Evolutionary conservation across 768 basidiomycete genomes (phyloP).

Genomic region (Phylloporus scabripes): DNA sequence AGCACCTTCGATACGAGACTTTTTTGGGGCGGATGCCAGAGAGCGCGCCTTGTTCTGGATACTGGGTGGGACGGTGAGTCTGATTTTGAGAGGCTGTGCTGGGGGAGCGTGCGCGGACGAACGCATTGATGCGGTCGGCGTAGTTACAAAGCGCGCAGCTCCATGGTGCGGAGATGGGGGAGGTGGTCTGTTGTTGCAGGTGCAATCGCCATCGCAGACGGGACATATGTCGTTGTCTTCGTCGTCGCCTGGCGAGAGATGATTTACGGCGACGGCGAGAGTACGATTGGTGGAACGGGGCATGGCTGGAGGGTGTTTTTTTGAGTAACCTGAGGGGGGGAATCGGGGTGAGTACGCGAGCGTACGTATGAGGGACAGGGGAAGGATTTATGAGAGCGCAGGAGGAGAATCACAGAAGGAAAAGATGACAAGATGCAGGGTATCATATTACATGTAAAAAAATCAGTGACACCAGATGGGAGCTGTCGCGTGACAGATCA

Average conservation of each 20-base stretch:
- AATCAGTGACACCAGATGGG: slow-evolving; percentile 29
- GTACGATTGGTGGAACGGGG: slow-evolving; percentile 66
- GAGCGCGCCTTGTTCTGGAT: slow-evolving; percentile 43
- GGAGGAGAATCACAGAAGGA: slow-evolving; percentile 22
- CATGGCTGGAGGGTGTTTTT: slow-evolving; percentile 57
- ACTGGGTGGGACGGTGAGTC: slow-evolving; percentile 57
- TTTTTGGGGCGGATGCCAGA: slow-evolving; percentile 24
- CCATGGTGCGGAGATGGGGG: slow-evolving; percentile 30
- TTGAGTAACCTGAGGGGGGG: slow-evolving; percentile 34
- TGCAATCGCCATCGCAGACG: slow-evolving; percentile 88
- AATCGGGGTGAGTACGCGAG: slow-evolving; percentile 17
- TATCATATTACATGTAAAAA: slow-evolving; percentile 36
- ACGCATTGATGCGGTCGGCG: slow-evolving; percentile 35
- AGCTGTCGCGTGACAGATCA: slow-evolving; percentile 34
- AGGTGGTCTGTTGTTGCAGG: slow-evolving; percentile 51
- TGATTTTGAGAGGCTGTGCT: slow-evolving; percentile 56
- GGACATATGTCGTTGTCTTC: slow-evolving; percentile 87
- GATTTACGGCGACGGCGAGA: slow-evolving; percentile 43
- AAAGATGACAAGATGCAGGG: slow-evolving; percentile 11
- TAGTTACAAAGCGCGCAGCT: slow-evolving; percentile 35
- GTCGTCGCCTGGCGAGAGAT: slow-evolving; percentile 46
- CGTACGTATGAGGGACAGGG: slow-evolving; percentile 20
- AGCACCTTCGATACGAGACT: slow-evolving; percentile 19
- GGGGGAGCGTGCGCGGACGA: slow-evolving; percentile 28
- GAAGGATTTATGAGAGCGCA: slow-evolving; percentile 20